Evolutionary conservation across 2,329 filamentous ascomycete species (phyloP).

Genomic region (Exserohilum rostratum): DNA sequence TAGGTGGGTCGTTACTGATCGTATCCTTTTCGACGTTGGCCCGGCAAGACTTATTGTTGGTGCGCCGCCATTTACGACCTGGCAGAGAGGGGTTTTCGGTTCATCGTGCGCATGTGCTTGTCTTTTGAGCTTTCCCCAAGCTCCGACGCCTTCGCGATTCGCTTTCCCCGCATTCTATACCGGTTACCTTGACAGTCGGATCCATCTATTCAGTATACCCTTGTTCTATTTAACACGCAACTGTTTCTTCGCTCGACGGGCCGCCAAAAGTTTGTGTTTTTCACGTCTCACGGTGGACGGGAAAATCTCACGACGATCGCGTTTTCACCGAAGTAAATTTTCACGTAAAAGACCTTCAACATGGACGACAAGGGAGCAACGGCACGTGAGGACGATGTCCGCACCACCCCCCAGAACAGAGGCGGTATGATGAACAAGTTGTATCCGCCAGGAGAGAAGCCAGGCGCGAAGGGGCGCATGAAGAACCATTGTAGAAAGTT

Average conservation of each 20-base stretch:
- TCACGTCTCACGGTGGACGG: not conserved
- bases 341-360: slow-evolving; percentile 7
- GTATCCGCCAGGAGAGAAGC: slow-evolving; percentile 42
- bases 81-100: slow-evolving; percentile 22
- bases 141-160: slow-evolving; percentile 21
- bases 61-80: slow-evolving; percentile 23
- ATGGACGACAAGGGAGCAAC: slow-evolving; percentile 36
- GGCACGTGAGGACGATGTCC: slow-evolving; percentile 24
- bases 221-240: slow-evolving; percentile 5
- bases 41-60: slow-evolving; percentile 24
- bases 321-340: not conserved
- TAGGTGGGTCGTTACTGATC: slow-evolving; percentile 32
- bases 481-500: slow-evolving; percentile 48
- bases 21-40: slow-evolving; percentile 28
- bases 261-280: not conserved
- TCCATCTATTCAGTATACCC: slow-evolving; percentile 5
- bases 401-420: slow-evolving; percentile 27
- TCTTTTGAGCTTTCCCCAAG: slow-evolving; percentile 21
- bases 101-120: slow-evolving; percentile 35
- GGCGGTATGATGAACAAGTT: slow-evolving; percentile 42
- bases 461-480: slow-evolving; percentile 38
- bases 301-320: not conserved
- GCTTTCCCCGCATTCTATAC: slow-evolving; percentile 38
- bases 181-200: slow-evolving; percentile 13
- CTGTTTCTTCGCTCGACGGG: not conserved